These are phyloP conservation scores for Strobilomyces echinocephalus DNA, from an alignment of 768 basidiomycete genomes.

Conservation along the genomic window DNA sequence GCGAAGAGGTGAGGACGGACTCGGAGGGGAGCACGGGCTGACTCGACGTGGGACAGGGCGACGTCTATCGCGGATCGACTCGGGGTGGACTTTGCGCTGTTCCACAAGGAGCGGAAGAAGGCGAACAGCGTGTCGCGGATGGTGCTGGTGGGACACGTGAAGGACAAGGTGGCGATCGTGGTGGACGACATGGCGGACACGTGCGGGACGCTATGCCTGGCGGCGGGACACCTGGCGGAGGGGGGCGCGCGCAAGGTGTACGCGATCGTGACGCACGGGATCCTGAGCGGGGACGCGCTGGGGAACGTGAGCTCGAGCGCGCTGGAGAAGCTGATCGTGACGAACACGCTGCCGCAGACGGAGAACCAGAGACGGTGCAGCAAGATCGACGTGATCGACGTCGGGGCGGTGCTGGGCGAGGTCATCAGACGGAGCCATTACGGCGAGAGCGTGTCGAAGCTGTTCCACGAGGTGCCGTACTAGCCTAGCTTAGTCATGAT, in stretches of 20 bases:
- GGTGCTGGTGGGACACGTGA: conserved; percentile 92
- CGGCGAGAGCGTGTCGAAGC: conserved; percentile 88
- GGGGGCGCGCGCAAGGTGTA: conserved; percentile 83
- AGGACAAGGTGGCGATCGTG: conserved; percentile 87
- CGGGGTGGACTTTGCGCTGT: conserved; percentile 95
- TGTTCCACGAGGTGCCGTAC: conserved; percentile 88
- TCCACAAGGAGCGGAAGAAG: conserved; percentile 99
- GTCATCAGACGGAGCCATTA: conserved; percentile 95
- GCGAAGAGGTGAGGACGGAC: conserved; percentile 74
- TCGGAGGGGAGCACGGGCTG: conserved; percentile 6
- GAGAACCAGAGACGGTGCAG: conserved; percentile 65
- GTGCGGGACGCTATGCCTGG: conserved; percentile 89
- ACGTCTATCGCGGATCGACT: conserved; percentile 95
- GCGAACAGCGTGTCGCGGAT: conserved; percentile 93
- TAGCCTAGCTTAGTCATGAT: conserved; percentile 34
- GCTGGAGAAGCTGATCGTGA: conserved; percentile 93
- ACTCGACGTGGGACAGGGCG: conserved; percentile 52
- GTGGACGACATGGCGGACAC: conserved; percentile 99
- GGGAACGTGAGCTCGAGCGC: conserved; percentile 63
- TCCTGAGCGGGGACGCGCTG: conserved; percentile 87
- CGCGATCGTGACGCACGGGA: conserved; percentile 95
- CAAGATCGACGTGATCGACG: conserved; percentile 91
- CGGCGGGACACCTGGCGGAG: conserved; percentile 82
- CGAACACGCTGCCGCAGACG: conserved; percentile 93
- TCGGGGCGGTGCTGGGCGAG: conserved; percentile 92